A percentile compares a stretch with the other conserved stretches of the same genome.
These are phyloP conservation scores for Suillus tomentosus DNA, from an alignment of 768 basidiomycete species.

Conservation along the genomic window DNA sequence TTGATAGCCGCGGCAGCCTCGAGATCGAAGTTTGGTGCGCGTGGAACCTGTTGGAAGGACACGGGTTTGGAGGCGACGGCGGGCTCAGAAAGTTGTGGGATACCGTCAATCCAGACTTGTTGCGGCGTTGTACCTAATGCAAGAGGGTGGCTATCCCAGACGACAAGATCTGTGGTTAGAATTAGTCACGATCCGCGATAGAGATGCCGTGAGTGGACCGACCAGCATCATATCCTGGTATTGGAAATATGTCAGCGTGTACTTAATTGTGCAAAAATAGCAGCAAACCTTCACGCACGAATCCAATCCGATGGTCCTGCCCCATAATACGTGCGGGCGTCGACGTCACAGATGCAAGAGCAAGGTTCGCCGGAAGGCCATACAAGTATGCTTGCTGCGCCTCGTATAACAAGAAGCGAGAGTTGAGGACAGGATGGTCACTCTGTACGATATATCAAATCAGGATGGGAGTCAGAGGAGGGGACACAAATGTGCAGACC, in stretches of 20 bases:
- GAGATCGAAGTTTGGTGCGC: slow-evolving; percentile 62
- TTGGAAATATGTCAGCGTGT: slow-evolving; percentile 3
- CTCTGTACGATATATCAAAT: slow-evolving; percentile 36
- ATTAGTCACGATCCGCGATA: slow-evolving; percentile 11
- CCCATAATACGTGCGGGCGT: slow-evolving; percentile 74
- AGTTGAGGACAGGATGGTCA: slow-evolving; percentile 57
- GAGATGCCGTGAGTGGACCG: slow-evolving; percentile 13
- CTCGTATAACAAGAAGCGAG: slow-evolving; percentile 57
- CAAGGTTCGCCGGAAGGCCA: slow-evolving; percentile 64
- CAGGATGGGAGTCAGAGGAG: background rate
- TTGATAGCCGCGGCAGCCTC: slow-evolving; percentile 59
- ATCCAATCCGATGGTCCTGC: slow-evolving; percentile 75
- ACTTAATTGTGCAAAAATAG: background rate
- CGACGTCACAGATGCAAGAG: slow-evolving; percentile 69
- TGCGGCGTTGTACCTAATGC: slow-evolving; percentile 75
- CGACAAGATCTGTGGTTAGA: slow-evolving; percentile 55
- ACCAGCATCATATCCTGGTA: slow-evolving; percentile 71
- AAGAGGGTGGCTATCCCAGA: slow-evolving; percentile 81
- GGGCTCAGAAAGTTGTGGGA: slow-evolving; percentile 60
- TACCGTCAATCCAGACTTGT: slow-evolving; percentile 87
- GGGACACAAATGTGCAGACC: slow-evolving; percentile 37
- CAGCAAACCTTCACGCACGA: slow-evolving; percentile 48
- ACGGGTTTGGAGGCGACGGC: slow-evolving; percentile 54
- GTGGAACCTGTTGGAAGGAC: slow-evolving; percentile 51
- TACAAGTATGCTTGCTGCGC: slow-evolving; percentile 71